phyloP scores from a whole-genome alignment of 768 basidiomycete species.

The Tephrocybe sp. region DNA sequence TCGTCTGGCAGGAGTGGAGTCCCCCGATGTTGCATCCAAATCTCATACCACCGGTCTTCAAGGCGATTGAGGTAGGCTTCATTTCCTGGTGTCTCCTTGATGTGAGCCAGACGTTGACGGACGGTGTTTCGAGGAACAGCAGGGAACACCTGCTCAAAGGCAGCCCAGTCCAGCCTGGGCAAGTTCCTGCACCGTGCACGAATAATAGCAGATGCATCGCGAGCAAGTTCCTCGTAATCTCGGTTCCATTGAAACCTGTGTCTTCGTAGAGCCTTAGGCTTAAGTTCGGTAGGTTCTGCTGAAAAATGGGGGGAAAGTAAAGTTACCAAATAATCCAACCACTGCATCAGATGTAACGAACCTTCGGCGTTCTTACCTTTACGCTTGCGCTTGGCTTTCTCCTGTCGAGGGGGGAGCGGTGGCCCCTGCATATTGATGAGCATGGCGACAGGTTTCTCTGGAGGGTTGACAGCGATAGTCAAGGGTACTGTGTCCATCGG shows the following conservation, averaged over 20 bases:
- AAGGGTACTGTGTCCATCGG: slow-evolving; percentile 29
- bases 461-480: slow-evolving; percentile 40
- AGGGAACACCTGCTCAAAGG: slow-evolving; percentile 79
- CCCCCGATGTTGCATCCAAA: slow-evolving; percentile 75
- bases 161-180: slow-evolving; percentile 66
- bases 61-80: slow-evolving; percentile 77
- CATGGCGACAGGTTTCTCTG: slow-evolving; percentile 50
- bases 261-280: slow-evolving; percentile 39
- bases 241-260: slow-evolving; percentile 81
- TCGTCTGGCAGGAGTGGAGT: slow-evolving; percentile 69
- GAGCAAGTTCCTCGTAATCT: slow-evolving; percentile 86
- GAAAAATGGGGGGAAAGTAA: background rate
- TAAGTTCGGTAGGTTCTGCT: slow-evolving; percentile 15
- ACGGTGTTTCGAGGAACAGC: slow-evolving; percentile 72
- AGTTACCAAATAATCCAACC: background rate
- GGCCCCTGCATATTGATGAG: slow-evolving; percentile 56
- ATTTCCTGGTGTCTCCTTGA: slow-evolving; percentile 62
- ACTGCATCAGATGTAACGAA: slow-evolving; percentile 11
- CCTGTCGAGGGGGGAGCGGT: slow-evolving; percentile 27
- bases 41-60: slow-evolving; percentile 77
- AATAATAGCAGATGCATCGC: slow-evolving; percentile 83
- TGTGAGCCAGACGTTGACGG: slow-evolving; percentile 62
- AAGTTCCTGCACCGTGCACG: slow-evolving; percentile 69
- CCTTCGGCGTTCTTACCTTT: slow-evolving; percentile 31
- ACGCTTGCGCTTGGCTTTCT: slow-evolving; percentile 32